Conservation (phyloP, 352 stramenopile species). For the Phytophthora sojae region DNA sequence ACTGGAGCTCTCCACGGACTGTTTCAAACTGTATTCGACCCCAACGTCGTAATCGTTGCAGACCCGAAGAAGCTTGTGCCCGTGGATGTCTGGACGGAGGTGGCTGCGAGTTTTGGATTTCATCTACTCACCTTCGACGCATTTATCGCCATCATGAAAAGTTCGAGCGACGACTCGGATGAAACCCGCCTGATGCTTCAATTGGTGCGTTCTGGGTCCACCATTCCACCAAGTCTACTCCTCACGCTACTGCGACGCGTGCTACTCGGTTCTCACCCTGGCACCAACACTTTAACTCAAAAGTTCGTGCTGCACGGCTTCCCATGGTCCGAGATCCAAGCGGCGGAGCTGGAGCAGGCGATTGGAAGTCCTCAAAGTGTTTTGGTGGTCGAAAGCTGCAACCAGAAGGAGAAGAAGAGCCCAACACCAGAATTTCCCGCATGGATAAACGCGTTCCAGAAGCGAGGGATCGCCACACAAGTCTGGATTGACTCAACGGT, state of each 20-base stretch:
- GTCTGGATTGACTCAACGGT: conserved; percentile 28
- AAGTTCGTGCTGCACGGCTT: conserved; percentile 61
- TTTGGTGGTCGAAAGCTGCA: conserved; percentile 10
- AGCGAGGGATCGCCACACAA: conserved; percentile 27
- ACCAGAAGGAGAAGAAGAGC: background rate
- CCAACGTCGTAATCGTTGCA: conserved; percentile 38
- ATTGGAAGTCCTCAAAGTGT: conserved; percentile 36
- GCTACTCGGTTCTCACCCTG: conserved; percentile 24
- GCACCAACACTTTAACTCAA: conserved; percentile 17
- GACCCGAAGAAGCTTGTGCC: conserved; percentile 28
- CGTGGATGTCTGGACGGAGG: conserved; percentile 2
- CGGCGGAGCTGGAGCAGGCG: conserved; percentile 36
- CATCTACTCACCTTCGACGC: conserved; percentile 37
- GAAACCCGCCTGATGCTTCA: conserved; percentile 35
- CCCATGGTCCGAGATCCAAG: conserved; percentile 38
- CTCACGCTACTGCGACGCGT: conserved; percentile 36
- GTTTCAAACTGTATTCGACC: conserved; percentile 45
- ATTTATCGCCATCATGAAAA: conserved; percentile 31
- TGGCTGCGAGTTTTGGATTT: conserved; percentile 37
- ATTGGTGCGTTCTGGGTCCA: conserved; percentile 37
- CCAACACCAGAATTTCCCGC: conserved; percentile 21
- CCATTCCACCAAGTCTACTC: conserved; percentile 32
- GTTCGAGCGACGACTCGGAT: conserved; percentile 21
- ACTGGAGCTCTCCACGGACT: conserved; percentile 24
- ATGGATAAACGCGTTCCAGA: conserved; percentile 24